These are phyloP conservation scores for Akanthomyces lecanii DNA, from an alignment of 2,329 filamentous ascomycete species.

Conservation along the genomic window DNA sequence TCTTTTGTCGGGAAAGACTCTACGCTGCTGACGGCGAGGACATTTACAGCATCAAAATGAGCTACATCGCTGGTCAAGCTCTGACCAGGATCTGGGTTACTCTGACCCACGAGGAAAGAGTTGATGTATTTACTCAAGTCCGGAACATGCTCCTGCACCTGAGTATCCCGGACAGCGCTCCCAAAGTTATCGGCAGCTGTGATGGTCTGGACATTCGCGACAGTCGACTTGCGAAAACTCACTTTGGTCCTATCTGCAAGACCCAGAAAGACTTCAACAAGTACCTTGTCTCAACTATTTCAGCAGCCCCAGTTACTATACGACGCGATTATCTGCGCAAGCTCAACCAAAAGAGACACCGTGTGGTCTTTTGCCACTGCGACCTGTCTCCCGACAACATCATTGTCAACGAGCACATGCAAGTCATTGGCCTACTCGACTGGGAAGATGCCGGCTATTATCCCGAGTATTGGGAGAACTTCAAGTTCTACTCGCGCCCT, in stretches of 20 bases:
- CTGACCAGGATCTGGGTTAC: slow-evolving; percentile 8
- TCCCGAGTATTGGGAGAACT: slow-evolving; percentile 33
- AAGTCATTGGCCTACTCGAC: slow-evolving; percentile 39
- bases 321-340: slow-evolving; percentile 16
- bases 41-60: slow-evolving; percentile 14
- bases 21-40: not conserved
- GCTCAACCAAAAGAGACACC: slow-evolving; percentile 19
- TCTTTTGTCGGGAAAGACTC: slow-evolving; percentile 12
- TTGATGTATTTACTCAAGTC: slow-evolving; percentile 11
- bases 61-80: slow-evolving; percentile 10
- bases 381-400: slow-evolving; percentile 44
- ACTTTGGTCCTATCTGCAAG: slow-evolving; percentile 16
- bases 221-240: slow-evolving; percentile 7
- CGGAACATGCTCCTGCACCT: slow-evolving; percentile 9
- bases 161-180: not conserved
- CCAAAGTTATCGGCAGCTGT: slow-evolving; percentile 13
- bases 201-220: slow-evolving; percentile 20
- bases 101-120: slow-evolving; percentile 7
- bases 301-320: slow-evolving; percentile 7
- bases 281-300: slow-evolving; percentile 16
- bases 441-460: slow-evolving; percentile 46
- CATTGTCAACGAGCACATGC: slow-evolving; percentile 29
- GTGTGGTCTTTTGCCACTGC: slow-evolving; percentile 42
- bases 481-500: slow-evolving; percentile 22
- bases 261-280: slow-evolving; percentile 21